phyloP scores from a whole-genome alignment of 2,329 filamentous ascomycete genomes.

The Xylariaceae sp. region DNA sequence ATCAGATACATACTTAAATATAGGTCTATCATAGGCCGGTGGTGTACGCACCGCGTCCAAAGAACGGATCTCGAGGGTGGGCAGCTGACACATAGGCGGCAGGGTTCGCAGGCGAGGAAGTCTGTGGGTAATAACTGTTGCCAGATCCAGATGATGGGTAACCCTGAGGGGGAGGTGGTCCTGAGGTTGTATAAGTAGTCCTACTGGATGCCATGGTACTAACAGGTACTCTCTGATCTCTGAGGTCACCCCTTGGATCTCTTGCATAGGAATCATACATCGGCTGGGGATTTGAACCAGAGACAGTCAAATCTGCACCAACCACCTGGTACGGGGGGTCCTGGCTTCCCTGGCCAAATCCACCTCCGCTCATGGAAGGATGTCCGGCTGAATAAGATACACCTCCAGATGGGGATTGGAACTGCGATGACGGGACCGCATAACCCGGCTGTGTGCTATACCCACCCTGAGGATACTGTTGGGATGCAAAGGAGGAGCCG shows the following conservation, averaged over 20 bases:
- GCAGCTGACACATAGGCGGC: conserved; percentile 42
- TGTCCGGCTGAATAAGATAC: conserved; percentile 30
- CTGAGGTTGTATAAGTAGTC: conserved; percentile 38
- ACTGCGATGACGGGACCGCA: conserved; percentile 33
- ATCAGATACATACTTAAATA: conserved; percentile 43
- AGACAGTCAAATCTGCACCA: conserved; percentile 31
- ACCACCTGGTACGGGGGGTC: conserved; percentile 38
- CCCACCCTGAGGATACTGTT: conserved; percentile 38
- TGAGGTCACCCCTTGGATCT: conserved; percentile 23
- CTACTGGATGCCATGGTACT: conserved; percentile 35
- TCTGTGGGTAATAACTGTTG: conserved; percentile 38
- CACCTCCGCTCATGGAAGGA: conserved; percentile 26
- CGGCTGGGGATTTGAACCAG: conserved; percentile 24
- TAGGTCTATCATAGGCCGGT: conserved; percentile 33
- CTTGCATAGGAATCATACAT: conserved; percentile 36
- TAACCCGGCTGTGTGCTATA: conserved; percentile 36
- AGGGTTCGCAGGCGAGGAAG: conserved; percentile 37
- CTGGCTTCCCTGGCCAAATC: conserved; percentile 34
- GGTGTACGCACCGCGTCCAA: conserved; percentile 63
- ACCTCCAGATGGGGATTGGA: conserved; percentile 30
- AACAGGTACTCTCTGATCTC: conserved; percentile 35
- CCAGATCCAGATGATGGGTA: conserved; percentile 33
- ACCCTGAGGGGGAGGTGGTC: conserved; percentile 30
- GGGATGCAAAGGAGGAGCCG: conserved; percentile 39
- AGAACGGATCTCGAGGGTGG: conserved; percentile 57